phyloP scores from a whole-genome alignment of 1,139 yeast genomes.

The Hansenula lynferdii region DNA sequence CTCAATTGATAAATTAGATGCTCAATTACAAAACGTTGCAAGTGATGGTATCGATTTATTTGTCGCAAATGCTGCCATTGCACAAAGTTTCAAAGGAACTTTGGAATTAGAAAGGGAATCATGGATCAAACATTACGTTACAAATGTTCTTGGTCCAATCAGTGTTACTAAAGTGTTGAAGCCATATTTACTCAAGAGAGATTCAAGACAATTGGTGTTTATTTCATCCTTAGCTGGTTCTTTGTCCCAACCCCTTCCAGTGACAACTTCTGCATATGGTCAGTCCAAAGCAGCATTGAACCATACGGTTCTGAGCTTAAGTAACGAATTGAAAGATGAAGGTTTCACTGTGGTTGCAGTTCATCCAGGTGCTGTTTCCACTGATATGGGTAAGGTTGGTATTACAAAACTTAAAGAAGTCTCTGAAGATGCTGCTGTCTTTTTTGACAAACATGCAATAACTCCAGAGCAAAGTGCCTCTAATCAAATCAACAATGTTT shows the following conservation, averaged over 20 bases:
- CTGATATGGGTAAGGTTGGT: conserved; percentile 21
- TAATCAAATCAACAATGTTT: neutral
- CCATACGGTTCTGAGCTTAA: neutral
- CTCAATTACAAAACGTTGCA: conserved; percentile 7
- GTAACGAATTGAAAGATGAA: neutral
- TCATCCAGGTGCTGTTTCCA: conserved; percentile 18
- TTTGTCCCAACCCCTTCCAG: conserved; percentile 14
- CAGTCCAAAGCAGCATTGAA: conserved; percentile 31
- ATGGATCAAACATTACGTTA: conserved; percentile 4
- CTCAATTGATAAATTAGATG: conserved; percentile 12
- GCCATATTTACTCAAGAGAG: conserved; percentile 16
- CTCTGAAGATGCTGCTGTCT: neutral
- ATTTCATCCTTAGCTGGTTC: conserved; percentile 25
- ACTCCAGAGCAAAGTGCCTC: neutral
- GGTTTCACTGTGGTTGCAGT: conserved; percentile 1
- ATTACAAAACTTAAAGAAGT: neutral
- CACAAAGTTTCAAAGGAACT: conserved; percentile 12
- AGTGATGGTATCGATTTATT: conserved; percentile 39
- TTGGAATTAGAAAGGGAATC: conserved; percentile 1
- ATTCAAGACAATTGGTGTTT: conserved; percentile 19
- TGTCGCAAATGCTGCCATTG: conserved; percentile 47
- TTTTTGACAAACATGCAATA: no score
- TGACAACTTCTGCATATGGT: conserved; percentile 27
- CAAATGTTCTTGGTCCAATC: conserved; percentile 24
- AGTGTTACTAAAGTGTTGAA: conserved; percentile 18